A percentile compares a stretch with the other conserved stretches of the same genome.
phyloP scores from a whole-genome alignment of 345 rosid species.

The Conringia planisiliqua region DNA sequence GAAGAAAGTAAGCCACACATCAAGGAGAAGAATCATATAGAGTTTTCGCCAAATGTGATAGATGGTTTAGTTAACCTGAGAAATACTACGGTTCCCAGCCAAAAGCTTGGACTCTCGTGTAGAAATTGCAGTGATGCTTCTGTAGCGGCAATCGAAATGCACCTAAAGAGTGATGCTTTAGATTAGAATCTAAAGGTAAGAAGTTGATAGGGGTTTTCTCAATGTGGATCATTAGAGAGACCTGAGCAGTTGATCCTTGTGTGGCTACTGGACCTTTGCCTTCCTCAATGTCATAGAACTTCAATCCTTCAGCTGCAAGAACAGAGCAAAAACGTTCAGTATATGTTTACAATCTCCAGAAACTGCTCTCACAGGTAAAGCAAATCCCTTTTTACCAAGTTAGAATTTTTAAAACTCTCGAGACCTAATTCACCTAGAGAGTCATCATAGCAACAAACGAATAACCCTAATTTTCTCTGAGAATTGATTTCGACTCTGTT shows the following conservation, averaged over 20 bases:
- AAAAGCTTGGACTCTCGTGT: constrained; percentile 90
- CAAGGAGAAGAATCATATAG: not conserved
- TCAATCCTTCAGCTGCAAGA: constrained; percentile 72
- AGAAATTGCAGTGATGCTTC: constrained; percentile 72
- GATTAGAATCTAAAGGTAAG: not conserved
- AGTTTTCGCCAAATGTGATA: not conserved
- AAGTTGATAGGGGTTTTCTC: not conserved
- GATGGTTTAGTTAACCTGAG: constrained; percentile 50
- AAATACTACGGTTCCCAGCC: constrained; percentile 84
- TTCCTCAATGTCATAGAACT: constrained; percentile 72
- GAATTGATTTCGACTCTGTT: not conserved
- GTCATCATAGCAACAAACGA: not conserved
- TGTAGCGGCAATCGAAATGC: constrained; percentile 80
- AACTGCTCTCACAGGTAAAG: not conserved
- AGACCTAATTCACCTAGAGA: not conserved
- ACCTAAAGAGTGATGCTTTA: no score
- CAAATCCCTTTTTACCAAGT: not conserved
- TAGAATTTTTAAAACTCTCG: not conserved
- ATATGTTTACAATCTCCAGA: not conserved
- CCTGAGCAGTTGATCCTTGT: constrained; percentile 75
- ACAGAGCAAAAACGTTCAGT: constrained; percentile 23
- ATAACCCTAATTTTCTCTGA: not conserved
- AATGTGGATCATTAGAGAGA: constrained; percentile 21
- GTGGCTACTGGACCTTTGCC: constrained; percentile 81
- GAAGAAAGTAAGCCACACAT: not conserved